Base-by-base conservation (phyloP, 129 eudicot genomes). In the Heracleum sosnowskyi region DNA sequence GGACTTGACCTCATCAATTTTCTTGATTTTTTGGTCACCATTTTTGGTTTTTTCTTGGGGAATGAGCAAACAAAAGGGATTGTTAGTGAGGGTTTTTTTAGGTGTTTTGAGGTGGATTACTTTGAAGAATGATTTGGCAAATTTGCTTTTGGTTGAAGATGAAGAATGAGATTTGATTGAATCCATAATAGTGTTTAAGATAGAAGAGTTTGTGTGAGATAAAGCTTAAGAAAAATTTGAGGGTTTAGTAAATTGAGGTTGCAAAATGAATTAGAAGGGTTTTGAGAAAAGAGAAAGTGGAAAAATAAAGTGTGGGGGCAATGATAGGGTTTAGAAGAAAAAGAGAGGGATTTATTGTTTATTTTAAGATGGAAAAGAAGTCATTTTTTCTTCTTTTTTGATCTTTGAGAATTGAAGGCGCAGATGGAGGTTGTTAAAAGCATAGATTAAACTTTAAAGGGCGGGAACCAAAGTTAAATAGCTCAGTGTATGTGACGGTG, bases 31-130 rank as follows among this genome's bases (percentile, higher is more conserved):
- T 4, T 81, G 69, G 66, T 86, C 88, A 55, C 87, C 85, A 46
- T 85, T 81, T 26, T 82, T 88, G 84, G 79, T 79, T 77, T 83
- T 90, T 45, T 91, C 91, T 15, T 86, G 93, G 22, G 97, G 96
- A 26, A 88, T 80, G 44, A 84, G 88, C 22, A 88, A 51, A 63
- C 97, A 90, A 66, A 90, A 88, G 70, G 80, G 84, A 60, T 86
- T 89, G 88, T 82, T 89, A 31, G 93, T 78, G 66, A 82, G 86
- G 69, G 83, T 47, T 85, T 86, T 89, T 20, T 88, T 51, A 47
- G 89, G 75, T 60, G 81, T 74, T 70, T 88, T 91, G 60, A 83
- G 89, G 42, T 90, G 90, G 40, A 91, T 77, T 11, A 89, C 88
- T 77, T 87, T 91, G 79, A 88, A 88, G 62, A 91, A 84, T 77